Conservation (phyloP, 768 basidiomycete genomes). For the Naematelia aurantialba region DNA sequence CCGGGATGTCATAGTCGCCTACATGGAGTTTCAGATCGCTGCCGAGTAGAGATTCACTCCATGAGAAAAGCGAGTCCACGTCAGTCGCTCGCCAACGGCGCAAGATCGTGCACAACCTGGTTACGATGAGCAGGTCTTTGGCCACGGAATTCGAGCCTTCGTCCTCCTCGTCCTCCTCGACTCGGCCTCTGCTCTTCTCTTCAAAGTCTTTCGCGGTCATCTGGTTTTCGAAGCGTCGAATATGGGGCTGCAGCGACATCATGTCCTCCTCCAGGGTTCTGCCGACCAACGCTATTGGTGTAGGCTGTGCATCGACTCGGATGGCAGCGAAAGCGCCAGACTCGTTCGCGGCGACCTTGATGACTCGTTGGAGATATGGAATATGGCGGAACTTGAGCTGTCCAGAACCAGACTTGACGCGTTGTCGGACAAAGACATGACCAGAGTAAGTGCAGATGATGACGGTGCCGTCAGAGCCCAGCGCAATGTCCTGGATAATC, state of each 20-base stretch:
- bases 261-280: constrained; percentile 65
- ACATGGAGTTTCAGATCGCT: constrained; percentile 63
- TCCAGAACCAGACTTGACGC: constrained; percentile 53
- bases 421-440: constrained; percentile 80
- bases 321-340: constrained; percentile 86
- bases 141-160: constrained; percentile 50
- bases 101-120: constrained; percentile 40
- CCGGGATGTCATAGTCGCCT: constrained; percentile 50
- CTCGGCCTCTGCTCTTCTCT: constrained; percentile 10
- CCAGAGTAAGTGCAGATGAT: constrained; percentile 92
- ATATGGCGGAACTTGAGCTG: constrained; percentile 70
- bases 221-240: constrained; percentile 33
- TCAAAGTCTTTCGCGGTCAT: constrained; percentile 39
- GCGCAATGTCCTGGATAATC: constrained; percentile 68
- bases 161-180: constrained; percentile 52
- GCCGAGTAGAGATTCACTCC: constrained; percentile 54
- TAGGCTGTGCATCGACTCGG: constrained; percentile 65
- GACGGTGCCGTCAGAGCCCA: constrained; percentile 80
- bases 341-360: constrained; percentile 75
- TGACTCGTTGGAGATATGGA: constrained; percentile 76
- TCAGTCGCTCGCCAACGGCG: constrained; percentile 39
- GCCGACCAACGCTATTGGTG: constrained; percentile 59
- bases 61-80: constrained; percentile 37
- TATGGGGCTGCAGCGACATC: constrained; percentile 64
- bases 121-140: constrained; percentile 41